Evolutionary conservation across 805 yeast genomes (phyloP).

Genomic region (Pichia cephalocereana): DNA sequence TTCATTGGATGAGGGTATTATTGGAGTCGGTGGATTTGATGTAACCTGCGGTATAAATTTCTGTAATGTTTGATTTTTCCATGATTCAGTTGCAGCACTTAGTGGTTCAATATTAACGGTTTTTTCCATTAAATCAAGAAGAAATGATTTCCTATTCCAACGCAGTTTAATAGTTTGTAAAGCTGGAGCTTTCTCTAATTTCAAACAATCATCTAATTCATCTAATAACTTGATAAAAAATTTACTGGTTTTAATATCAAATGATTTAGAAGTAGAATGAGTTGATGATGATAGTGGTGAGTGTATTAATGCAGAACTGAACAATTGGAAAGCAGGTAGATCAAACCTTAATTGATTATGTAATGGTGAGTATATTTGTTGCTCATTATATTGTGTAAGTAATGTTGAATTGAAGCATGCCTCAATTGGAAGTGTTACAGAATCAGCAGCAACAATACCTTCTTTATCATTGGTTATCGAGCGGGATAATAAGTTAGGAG

Average conservation of each 20-base stretch:
- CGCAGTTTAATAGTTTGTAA: slow-evolving; percentile 46
- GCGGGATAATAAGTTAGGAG: not conserved
- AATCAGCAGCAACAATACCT: not conserved
- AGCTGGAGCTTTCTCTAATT: slow-evolving; percentile 49
- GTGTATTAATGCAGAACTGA: slow-evolving; percentile 30
- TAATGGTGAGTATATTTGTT: slow-evolving; percentile 21
- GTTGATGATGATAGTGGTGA: not conserved
- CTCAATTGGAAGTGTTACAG: slow-evolving; percentile 1
- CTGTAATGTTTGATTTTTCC: slow-evolving; percentile 30
- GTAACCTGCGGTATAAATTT: slow-evolving; percentile 8
- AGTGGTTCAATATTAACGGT: slow-evolving; percentile 80
- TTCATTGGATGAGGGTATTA: slow-evolving; percentile 6
- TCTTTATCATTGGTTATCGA: not conserved
- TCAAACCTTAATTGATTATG: slow-evolving; percentile 35
- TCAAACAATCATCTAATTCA: slow-evolving; percentile 70
- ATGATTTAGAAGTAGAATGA: not conserved
- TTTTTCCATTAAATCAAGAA: slow-evolving; percentile 68
- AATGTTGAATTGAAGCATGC: slow-evolving; percentile 13
- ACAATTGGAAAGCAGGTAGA: slow-evolving; percentile 33
- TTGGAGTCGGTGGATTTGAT: slow-evolving; percentile 8
- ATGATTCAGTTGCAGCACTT: slow-evolving; percentile 70
- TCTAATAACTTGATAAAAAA: slow-evolving; percentile 59
- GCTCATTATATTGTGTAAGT: slow-evolving; percentile 17
- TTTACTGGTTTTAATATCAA: slow-evolving; percentile 38
- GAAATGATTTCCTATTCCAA: slow-evolving; percentile 40